Conservation (phyloP, 305 asterid species). For the Stenogyne calaminthoides region DNA sequence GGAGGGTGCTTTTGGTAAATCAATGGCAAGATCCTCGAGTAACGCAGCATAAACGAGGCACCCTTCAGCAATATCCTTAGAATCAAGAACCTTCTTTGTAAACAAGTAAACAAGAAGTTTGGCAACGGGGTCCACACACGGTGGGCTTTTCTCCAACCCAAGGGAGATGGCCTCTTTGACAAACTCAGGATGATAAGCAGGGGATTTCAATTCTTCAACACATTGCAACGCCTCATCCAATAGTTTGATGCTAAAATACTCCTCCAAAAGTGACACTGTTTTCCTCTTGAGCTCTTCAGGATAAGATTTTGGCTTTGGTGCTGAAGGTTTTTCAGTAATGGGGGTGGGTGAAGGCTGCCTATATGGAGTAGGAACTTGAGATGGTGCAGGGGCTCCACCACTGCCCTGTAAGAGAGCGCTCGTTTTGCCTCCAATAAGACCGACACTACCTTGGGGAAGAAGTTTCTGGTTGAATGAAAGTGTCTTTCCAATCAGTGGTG, state of each 20-base stretch:
- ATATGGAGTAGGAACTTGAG: conserved; percentile 41
- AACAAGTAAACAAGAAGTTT: conserved; percentile 58
- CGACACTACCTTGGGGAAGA: conserved; percentile 75
- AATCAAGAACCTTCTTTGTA: conserved; percentile 48
- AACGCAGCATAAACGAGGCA: conserved; percentile 51
- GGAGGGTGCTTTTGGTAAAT: conserved; percentile 80
- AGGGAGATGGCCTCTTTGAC: conserved; percentile 72
- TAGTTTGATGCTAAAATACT: conserved; percentile 57
- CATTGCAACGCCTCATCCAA: conserved; percentile 84
- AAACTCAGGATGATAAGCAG: conserved; percentile 62
- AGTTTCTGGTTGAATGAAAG: conserved; percentile 55
- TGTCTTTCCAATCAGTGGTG: conserved; percentile 54
- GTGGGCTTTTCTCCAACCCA: conserved; percentile 80
- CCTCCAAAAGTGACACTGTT: conserved; percentile 67
- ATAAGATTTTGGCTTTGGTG: conserved; percentile 37
- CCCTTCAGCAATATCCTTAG: conserved; percentile 51
- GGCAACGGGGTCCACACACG: conserved; percentile 59
- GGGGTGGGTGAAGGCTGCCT: conserved; percentile 39
- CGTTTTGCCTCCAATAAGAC: conserved; percentile 50
- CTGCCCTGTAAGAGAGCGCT: conserved; percentile 79
- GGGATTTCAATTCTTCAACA: conserved; percentile 75
- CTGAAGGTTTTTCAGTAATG: conserved; percentile 39
- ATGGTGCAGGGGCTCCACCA: conserved; percentile 45
- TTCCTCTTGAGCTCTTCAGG: conserved; percentile 56
- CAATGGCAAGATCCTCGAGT: conserved; percentile 81